Conservation (phyloP, 192 early-diverging fungal species). For the Chytriomyces confervae region DNA sequence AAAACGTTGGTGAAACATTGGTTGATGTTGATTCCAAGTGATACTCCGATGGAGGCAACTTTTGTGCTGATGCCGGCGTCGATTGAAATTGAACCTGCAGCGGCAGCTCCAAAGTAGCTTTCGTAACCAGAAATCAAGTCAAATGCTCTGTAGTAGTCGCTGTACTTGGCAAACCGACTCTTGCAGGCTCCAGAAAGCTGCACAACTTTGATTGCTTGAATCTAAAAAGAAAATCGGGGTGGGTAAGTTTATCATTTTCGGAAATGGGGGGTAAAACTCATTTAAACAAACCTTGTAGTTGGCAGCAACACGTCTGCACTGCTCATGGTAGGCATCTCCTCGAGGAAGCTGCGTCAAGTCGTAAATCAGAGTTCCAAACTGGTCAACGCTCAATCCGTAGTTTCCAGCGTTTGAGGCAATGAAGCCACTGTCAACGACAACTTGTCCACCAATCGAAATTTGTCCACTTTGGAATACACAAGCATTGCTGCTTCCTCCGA, state of each 20-base stretch:
- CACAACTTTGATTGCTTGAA: background rate
- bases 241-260: too few species aligned
- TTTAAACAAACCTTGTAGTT: background rate
- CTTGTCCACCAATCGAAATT: background rate
- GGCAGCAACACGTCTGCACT: background rate
- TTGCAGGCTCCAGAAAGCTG: background rate
- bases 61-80: too few species aligned
- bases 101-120: background rate
- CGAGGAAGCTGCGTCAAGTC: background rate
- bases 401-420: background rate
- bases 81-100: background rate
- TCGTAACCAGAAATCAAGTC: background rate
- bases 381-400: background rate
- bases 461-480: background rate
- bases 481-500: background rate
- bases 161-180: background rate
- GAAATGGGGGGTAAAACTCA: too few species aligned
- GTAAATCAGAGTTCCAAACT: background rate
- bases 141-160: background rate
- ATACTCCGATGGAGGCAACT: too few species aligned
- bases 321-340: background rate
- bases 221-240: background rate
- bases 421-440: background rate
- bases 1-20: background rate
- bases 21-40: background rate